Evolutionary conservation across 345 rosid species (phyloP).

Genomic region (Stellera chamaejasme): DNA sequence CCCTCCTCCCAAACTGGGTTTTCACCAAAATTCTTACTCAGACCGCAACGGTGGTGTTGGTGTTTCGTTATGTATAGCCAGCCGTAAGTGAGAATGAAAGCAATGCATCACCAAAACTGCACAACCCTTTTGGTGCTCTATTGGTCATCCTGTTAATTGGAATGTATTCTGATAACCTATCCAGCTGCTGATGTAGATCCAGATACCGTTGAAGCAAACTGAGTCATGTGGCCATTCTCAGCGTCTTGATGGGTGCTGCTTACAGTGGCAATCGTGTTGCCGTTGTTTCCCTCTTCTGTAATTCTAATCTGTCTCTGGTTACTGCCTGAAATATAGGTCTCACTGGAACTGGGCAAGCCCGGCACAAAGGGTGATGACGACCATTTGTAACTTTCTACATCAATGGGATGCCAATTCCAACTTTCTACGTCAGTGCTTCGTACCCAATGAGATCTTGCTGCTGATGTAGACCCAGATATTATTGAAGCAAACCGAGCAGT

Average conservation of each 20-base stretch:
- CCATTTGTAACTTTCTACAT: too few relatives aligned
- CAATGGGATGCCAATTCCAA: too few relatives aligned
- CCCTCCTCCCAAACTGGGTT: too few relatives aligned
- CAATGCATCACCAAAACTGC: slow-evolving; percentile 12
- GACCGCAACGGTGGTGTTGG: too few relatives aligned
- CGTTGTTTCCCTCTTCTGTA: slow-evolving; percentile 14
- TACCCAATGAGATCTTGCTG: slow-evolving; percentile 5
- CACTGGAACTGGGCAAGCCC: too few relatives aligned
- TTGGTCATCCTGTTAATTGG: slow-evolving; percentile 3
- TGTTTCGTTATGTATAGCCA: slow-evolving; percentile 33
- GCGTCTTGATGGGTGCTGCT: slow-evolving; percentile 22
- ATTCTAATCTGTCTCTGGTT: slow-evolving; percentile 14
- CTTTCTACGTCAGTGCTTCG: too few relatives aligned
- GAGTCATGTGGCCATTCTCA: slow-evolving; percentile 15
- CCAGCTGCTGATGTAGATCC: slow-evolving; percentile 29
- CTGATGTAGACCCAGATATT: slow-evolving; percentile 28
- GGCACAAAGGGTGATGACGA: too few relatives aligned
- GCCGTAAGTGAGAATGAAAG: slow-evolving; percentile 14
- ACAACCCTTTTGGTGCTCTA: slow-evolving; percentile 1
- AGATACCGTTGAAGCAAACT: slow-evolving; percentile 19
- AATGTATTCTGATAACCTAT: slow-evolving; percentile 11
- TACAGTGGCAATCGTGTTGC: slow-evolving; percentile 4
- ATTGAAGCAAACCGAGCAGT: slow-evolving; percentile 14
- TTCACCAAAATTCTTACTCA: too few relatives aligned
- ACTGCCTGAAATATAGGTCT: neutral